These are phyloP conservation scores for Colletotrichum chrysophilum DNA, from an alignment of 2,329 filamentous ascomycete genomes.

Conservation along the genomic window DNA sequence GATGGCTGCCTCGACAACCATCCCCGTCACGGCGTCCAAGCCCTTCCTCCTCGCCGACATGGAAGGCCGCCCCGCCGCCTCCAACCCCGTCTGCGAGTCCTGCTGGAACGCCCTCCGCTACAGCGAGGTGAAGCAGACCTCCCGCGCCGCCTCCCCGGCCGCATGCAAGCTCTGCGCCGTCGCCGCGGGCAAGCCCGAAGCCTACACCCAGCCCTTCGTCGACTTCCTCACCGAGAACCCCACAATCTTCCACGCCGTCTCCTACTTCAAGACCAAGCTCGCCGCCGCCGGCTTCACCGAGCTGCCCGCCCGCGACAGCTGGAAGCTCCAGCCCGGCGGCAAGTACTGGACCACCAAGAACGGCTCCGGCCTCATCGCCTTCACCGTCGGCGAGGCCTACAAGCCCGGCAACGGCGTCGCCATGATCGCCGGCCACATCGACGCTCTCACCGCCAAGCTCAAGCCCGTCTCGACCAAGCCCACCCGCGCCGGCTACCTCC, in stretches of 20 bases:
- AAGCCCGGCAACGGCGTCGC: slow-evolving; percentile 84
- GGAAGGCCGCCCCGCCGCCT: slow-evolving; percentile 36
- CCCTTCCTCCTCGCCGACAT: slow-evolving; percentile 56
- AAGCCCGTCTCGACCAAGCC: slow-evolving; percentile 90
- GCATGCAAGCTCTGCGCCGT: slow-evolving; percentile 42
- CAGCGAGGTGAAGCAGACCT: slow-evolving; percentile 17
- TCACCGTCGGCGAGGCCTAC: slow-evolving; percentile 81
- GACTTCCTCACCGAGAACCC: slow-evolving; percentile 89
- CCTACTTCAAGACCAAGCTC: slow-evolving; percentile 77
- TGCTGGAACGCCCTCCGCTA: slow-evolving; percentile 22
- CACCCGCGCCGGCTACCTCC: slow-evolving; percentile 83
- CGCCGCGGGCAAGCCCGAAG: slow-evolving; percentile 56
- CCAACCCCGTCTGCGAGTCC: slow-evolving; percentile 30
- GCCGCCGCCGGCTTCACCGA: slow-evolving; percentile 74
- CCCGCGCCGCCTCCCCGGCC: slow-evolving; percentile 20
- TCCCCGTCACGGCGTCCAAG: slow-evolving; percentile 8
- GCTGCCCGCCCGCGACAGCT: slow-evolving; percentile 80
- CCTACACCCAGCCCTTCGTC: slow-evolving; percentile 83
- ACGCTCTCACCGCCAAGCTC: slow-evolving; percentile 86
- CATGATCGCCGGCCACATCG: slow-evolving; percentile 91
- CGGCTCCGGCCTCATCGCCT: slow-evolving; percentile 84
- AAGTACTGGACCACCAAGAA: slow-evolving; percentile 92
- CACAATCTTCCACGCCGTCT: slow-evolving; percentile 90
- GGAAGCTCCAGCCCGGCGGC: slow-evolving; percentile 81
- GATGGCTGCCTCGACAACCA: slow-evolving; percentile 29